Base-by-base conservation (phyloP, 768 basidiomycete genomes). In the Tricholoma hemisulphureum region DNA sequence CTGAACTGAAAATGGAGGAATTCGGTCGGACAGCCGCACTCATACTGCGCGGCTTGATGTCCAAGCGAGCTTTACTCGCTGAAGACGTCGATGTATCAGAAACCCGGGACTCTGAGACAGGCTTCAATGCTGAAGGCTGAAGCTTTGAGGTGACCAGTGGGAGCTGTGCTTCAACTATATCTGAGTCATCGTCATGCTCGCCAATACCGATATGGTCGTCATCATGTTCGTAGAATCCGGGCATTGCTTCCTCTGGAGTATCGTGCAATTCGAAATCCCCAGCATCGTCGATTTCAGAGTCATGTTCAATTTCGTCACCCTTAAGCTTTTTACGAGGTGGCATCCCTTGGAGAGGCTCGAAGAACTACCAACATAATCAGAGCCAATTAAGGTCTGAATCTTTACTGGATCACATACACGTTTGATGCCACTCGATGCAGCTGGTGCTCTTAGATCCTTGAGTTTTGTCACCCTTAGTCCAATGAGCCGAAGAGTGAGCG, bases 401-500 rank as follows among this genome's bases (percentile, higher is more conserved):
- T 51, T 34, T 20, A 18, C 11, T 37, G 20, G 8, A 57, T 23
- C 32, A 67, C 80, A 53, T 66, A 93, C 94, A 56, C 85, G 80
- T 69, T 89, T 88, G 59, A 97, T 93, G 1, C 91, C 89, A 53
- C 70, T 75, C 4, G 77, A 69, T 37, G 77, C 71, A 43, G 66
- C 57, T 43, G 71, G 58, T 6, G 78, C 77, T 57, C 81, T 80
- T 28, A 95, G 72, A 72, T 99, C 96, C 66, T 91, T 91, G 63
- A 99, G 74, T 60, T 92, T 95, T 3, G 92, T 95, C 9, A 96
- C 80, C 45, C 95, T 79, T 24, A 99, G 74, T 5, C 96, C 96
- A 61, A 99, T 88, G 20, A 99, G 77, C 29, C 96, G 82, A 21
- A 98, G 74, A 28, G 81, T 84, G 26, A 95, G 69, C 0, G 93